Evolutionary conservation across 1,284 basidiomycete species (phyloP).

Genomic region (Taiwanofungus camphoratus): DNA sequence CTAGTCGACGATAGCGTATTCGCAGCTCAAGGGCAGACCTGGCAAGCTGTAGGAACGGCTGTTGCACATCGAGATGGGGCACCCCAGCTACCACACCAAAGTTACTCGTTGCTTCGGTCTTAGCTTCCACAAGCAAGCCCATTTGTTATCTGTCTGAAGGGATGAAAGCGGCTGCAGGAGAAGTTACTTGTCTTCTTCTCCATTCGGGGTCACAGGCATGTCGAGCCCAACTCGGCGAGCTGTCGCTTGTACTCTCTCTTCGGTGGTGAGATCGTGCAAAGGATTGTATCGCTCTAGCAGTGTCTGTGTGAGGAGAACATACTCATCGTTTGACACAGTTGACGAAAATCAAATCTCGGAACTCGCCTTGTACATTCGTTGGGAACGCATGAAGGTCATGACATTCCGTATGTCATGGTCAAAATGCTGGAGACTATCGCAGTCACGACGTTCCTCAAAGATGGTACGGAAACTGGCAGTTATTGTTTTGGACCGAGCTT

Average conservation of each 20-base stretch:
- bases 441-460: constrained; percentile 38
- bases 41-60: no score
- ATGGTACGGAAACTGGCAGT: constrained; percentile 52
- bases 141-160: no score
- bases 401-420: constrained; percentile 57
- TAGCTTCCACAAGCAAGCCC: no score
- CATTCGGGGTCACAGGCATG: constrained; percentile 42
- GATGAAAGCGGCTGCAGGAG: no score
- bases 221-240: constrained; percentile 82
- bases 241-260: constrained; percentile 79
- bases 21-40: no score
- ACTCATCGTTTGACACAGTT: no score
- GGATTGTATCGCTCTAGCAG: constrained; percentile 86
- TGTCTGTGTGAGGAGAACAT: no score
- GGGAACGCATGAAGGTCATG: constrained; percentile 67
- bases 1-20: no score
- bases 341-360: background rate
- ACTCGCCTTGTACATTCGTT: constrained; percentile 52
- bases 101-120: no score
- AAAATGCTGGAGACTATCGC: constrained; percentile 26
- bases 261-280: constrained; percentile 66
- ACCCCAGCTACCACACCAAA: no score
- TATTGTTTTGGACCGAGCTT: constrained; percentile 40
- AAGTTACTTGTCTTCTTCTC: constrained; percentile 17
- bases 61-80: no score